Evolutionary conservation across 805 yeast species (phyloP).

Genomic region (Saccharomycopsis microspora): DNA sequence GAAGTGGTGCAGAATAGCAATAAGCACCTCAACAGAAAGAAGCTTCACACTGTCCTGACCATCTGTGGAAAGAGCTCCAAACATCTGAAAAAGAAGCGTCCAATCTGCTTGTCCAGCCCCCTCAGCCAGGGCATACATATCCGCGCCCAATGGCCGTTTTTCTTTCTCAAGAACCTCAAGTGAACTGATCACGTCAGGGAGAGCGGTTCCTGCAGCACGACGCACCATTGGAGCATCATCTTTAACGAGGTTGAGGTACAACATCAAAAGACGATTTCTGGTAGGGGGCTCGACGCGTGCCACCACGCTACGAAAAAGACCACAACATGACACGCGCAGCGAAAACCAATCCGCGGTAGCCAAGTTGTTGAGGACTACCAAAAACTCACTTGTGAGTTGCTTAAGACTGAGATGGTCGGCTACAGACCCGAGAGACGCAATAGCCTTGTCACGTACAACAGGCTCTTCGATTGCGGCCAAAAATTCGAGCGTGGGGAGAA

Average conservation of each 20-base stretch:
- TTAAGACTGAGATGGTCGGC: slow-evolving; percentile 49
- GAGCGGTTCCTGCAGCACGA: slow-evolving; percentile 80
- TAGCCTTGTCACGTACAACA: slow-evolving; percentile 88
- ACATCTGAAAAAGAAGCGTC: slow-evolving; percentile 74
- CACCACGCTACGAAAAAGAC: slow-evolving; percentile 65
- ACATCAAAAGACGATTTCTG: slow-evolving; percentile 50
- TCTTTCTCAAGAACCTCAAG: slow-evolving; percentile 28
- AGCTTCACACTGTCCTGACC: slow-evolving; percentile 93
- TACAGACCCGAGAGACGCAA: slow-evolving; percentile 67
- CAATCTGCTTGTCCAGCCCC: slow-evolving; percentile 48
- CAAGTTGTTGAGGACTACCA: slow-evolving; percentile 67
- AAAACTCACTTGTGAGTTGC: slow-evolving; percentile 55
- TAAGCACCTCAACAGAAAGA: slow-evolving; percentile 76
- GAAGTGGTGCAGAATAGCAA: slow-evolving; percentile 66
- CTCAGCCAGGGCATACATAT: slow-evolving; percentile 19
- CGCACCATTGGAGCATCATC: slow-evolving; percentile 98
- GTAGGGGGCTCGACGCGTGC: slow-evolving; percentile 41
- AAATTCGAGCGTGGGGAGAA: slow-evolving; percentile 61
- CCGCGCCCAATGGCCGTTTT: slow-evolving; percentile 4
- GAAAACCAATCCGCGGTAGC: slow-evolving; percentile 93
- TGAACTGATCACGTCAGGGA: slow-evolving; percentile 63
- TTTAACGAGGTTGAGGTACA: slow-evolving; percentile 59
- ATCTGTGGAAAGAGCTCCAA: slow-evolving; percentile 65
- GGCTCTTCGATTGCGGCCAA: slow-evolving; percentile 94
- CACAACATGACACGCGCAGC: slow-evolving; percentile 82